Conservation (phyloP, 257 asterid genomes). For the Sherardia arvensis region DNA sequence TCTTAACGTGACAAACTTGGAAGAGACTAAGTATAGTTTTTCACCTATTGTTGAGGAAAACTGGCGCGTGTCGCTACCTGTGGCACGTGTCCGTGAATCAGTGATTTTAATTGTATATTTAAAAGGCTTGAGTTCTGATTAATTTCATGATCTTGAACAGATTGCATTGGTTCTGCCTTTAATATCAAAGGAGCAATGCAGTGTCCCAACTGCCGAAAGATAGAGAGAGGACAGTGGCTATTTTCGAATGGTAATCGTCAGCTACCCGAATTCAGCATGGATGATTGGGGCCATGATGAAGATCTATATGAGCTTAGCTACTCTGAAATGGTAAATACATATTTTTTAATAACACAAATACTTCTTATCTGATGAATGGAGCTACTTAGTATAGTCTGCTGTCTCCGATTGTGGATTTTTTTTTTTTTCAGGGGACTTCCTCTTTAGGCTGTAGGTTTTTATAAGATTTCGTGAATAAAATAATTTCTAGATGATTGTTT, state of each 20-base stretch:
- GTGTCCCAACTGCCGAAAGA: slow-evolving; percentile 97
- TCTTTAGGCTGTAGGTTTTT: not conserved
- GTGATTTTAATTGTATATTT: too few species aligned
- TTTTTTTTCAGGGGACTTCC: not conserved
- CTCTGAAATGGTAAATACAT: slow-evolving; percentile 75
- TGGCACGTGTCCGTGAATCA: not conserved
- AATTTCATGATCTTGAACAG: slow-evolving; percentile 30
- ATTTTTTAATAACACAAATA: not conserved
- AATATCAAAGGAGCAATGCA: slow-evolving; percentile 96
- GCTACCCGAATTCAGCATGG: slow-evolving; percentile 73
- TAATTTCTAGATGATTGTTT: not conserved
- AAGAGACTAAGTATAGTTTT: not conserved
- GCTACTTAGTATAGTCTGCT: not conserved
- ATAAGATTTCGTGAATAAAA: not conserved
- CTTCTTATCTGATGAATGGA: not conserved
- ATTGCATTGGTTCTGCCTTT: slow-evolving; percentile 99
- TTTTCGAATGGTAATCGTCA: slow-evolving; percentile 81
- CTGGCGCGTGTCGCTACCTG: not conserved
- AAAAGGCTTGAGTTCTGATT: not conserved
- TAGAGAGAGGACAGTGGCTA: slow-evolving; percentile 97
- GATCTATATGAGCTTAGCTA: slow-evolving; percentile 80
- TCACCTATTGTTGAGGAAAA: not conserved
- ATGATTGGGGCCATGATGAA: slow-evolving; percentile 86
- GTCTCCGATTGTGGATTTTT: not conserved
- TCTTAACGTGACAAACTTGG: not conserved